Evolutionary conservation across 768 basidiomycete species (phyloP).

Genomic region (Suillus alpinus): DNA sequence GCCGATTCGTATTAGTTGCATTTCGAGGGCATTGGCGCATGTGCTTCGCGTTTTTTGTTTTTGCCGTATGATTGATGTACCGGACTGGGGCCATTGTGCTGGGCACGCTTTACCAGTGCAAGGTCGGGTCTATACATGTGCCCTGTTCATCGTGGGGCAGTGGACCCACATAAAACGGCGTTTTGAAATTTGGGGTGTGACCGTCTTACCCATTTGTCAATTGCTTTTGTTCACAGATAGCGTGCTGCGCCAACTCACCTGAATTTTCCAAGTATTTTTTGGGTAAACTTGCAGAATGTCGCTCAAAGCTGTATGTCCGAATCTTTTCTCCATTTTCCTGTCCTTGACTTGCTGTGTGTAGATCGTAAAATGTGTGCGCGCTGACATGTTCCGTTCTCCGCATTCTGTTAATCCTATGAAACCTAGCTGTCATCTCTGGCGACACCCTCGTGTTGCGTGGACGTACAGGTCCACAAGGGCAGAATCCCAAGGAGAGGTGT

Average conservation of each 20-base stretch:
- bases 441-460: conserved; percentile 86
- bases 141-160: background rate
- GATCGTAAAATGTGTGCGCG: conserved; percentile 59
- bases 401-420: conserved; percentile 22
- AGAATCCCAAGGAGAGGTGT: conserved; percentile 87
- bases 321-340: background rate
- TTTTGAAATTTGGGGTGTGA: background rate
- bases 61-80: background rate
- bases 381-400: background rate
- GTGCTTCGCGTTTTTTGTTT: background rate
- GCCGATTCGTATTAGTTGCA: background rate
- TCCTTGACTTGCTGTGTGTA: conserved; percentile 18
- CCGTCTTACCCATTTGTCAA: background rate
- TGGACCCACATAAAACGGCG: background rate
- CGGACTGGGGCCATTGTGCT: background rate
- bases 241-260: background rate
- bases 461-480: conserved; percentile 74
- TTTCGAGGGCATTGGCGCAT: background rate
- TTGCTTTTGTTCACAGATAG: background rate
- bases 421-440: conserved; percentile 81
- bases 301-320: conserved; percentile 67
- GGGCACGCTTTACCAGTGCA: conserved; percentile 1
- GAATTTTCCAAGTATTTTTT: conserved; percentile 1
- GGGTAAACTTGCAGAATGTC: conserved; percentile 46
- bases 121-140: background rate